Evolutionary conservation across 2,329 filamentous ascomycete genomes (phyloP), one percentile per base, ranked within the genome.

Genomic region (Coniochaeta sp.): DNA sequence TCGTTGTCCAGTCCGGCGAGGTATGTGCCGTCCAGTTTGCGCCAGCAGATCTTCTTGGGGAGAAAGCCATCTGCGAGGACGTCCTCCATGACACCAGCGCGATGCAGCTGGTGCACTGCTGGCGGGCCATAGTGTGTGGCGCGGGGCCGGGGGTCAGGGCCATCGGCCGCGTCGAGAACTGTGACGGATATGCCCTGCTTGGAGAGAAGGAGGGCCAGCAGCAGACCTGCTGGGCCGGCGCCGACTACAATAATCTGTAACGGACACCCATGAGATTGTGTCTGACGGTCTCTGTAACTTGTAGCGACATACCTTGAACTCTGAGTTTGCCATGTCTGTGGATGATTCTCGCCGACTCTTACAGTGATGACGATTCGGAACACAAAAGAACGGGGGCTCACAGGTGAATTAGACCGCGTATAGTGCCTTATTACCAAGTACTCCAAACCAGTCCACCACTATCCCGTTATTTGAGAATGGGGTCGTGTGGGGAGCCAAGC

Each of bases 51-150:
- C 1, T 22, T 49, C n/a, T 26, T 32, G 4, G 56, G 55, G 1
- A 49, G n/a, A 22, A 54, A 56, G 14, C 56, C 56, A 2, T 50
- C 46, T 10, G 18, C 18, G 7, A 46, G 32, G 26, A 58, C 40
- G 9, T 53, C 40, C 4, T 52, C 56, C 4, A 53, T 14, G 1
- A 58, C 45, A 1, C 56, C 55, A 5, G 56, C 55, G 14, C 52
- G 38, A 4, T 50, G 38, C 2, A 58, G 45, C 32, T 51, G 50
- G 14, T 48, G 24, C 7, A 53, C 50, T 8, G 55, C 53, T 14
- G 56, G 52, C 6, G 53, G 35, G 9, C 30, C 53, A 27, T 58
- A 57, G 48, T 57, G 53, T 3, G 52, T 56, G 20, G 56, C 56
- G 3, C 56, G 49, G 3, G 56, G 56, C 20, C 51, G 51, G 24